Base-by-base conservation (phyloP, 2,329 filamentous ascomycete species). In the Cryphonectria carpinicola region DNA sequence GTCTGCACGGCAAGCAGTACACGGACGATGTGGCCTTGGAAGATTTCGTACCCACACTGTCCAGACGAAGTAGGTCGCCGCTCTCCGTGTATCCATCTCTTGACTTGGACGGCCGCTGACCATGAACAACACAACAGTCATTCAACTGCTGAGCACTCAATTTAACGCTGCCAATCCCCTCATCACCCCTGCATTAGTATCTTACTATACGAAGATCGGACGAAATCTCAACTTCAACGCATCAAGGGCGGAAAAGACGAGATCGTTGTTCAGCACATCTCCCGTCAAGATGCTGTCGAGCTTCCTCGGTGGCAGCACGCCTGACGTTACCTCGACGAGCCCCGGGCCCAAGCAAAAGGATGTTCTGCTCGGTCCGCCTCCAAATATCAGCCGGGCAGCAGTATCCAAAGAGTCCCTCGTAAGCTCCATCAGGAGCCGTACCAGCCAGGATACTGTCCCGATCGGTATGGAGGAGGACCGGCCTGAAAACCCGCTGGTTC, bases 281-380 rank as follows among this genome's bases (percentile, higher is more conserved):
- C 95, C 95, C 0, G 93, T 97, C 64, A 98, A 98, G 79, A 86
- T 97, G 77, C 84, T 98, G 22, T 97, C 95, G 0, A 97, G 88
- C 77, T 88, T 98, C 68, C 89, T 97, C 76, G 88, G 89, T 46
- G 88, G 89, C 35, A 87, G 86, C 69, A 86, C 81, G 25, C 80
- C 85, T 46, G 85, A 83, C 72, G 82, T 80, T 49, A 79, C 82
- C 17, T 72, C 78, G 32, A 76, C 81, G 65, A 75, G 75, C 74
- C 71, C 79, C 19, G 54, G 37, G 2, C 79, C 82, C 13, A 86
- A 84, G 71, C 78, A 79, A 70, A 82, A 81, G 65, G 82, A 82
- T 54, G 81, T 66, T 41, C 41, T 72, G 14, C 71, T 72, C 64
- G 68, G 69, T 32, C 69, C 71, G 8, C 69, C 71, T 66, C 69